Base-by-base conservation (phyloP, 371 early-diverging fungal species). In the Mucor circinelloides region DNA sequence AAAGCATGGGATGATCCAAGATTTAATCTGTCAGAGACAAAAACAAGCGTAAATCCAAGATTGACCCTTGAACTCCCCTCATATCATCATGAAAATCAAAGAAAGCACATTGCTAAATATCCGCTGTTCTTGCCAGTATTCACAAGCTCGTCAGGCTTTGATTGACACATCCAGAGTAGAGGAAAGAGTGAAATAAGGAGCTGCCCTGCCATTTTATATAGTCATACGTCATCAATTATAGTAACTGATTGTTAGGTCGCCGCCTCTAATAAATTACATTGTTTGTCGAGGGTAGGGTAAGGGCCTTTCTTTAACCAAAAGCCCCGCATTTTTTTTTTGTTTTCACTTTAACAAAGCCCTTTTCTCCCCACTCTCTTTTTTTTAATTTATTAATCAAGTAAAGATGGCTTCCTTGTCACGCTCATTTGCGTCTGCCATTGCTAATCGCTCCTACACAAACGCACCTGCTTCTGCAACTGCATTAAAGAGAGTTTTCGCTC, bases 351-450 rank as follows among this genome's bases (percentile, higher is more conserved):
- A 21, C 21, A 25, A 50, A 61, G 9, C 31, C 55, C 17, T 50
- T 50, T 63, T 68, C 64, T 55, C 69, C 64, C 38, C 69, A 44
- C 69, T 69, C 27, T 50, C n/a, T 28, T 54, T 48, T 25, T 31
- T 30, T 36, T 54, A 23, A 25, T 50, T 50, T 48, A 48, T 48
- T 40, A 40, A 57, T 34, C 31, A 55, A 59, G 28, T 58, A 7
- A 70, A 70, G 63, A 81, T 80, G 82, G 82, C 82, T 64, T 74
- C 82, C 23, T 77, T 84, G 70, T 72, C 82, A 66, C 84, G 84
- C 67, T 62, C 80, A 64, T 75, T 81, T 74, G 80, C 77, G 66
- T 77, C 81, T 63, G 69, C 77, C 61, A 69, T 84, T 54, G 78
- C 70, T 64, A 77, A 79, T 66, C 84, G 84, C 60, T 74, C 80